Evolutionary conservation across 2,329 filamentous ascomycete species (phyloP).

Genomic region (Aspergillus intermedius): DNA sequence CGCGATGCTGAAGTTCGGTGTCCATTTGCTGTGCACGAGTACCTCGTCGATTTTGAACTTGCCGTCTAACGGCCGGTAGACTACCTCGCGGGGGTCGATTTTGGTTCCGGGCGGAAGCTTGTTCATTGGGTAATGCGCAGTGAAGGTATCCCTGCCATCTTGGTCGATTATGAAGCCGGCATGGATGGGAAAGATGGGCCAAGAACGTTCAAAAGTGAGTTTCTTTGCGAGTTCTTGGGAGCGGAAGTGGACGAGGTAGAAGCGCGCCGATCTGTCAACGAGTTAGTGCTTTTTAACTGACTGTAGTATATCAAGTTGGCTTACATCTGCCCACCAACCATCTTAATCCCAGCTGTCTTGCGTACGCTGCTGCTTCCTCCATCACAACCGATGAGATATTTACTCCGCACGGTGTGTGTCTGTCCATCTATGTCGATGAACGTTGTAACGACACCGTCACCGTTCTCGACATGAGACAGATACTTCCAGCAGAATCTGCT

Average conservation of each 20-base stretch:
- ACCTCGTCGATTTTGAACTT: slow-evolving; percentile 29
- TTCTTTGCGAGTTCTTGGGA: slow-evolving; percentile 20
- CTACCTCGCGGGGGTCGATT: slow-evolving; percentile 17
- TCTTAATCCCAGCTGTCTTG: slow-evolving; percentile 13
- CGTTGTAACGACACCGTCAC: not conserved
- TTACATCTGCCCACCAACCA: slow-evolving; percentile 22
- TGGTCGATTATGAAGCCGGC: slow-evolving; percentile 24
- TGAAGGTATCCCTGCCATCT: slow-evolving; percentile 30
- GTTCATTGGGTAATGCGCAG: slow-evolving; percentile 20
- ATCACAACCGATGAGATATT: slow-evolving; percentile 25
- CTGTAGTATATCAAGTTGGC: too few species aligned
- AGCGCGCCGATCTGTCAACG: slow-evolving; percentile 10
- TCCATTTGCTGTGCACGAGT: slow-evolving; percentile 23
- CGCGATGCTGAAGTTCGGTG: slow-evolving; percentile 24
- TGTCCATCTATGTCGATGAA: slow-evolving; percentile 15
- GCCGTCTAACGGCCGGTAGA: slow-evolving; percentile 20
- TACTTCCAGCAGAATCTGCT: slow-evolving; percentile 10
- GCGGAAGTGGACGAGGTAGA: slow-evolving; percentile 27
- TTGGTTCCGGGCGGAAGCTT: slow-evolving; percentile 8
- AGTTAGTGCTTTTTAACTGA: too few species aligned
- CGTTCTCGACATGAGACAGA: not conserved
- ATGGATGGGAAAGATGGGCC: slow-evolving; percentile 25
- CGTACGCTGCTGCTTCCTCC: slow-evolving; percentile 21
- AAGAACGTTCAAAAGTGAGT: slow-evolving; percentile 22
- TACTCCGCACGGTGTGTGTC: slow-evolving; percentile 11